Base-by-base conservation (phyloP, 2,329 filamentous ascomycete species). In the Nemania sp. region DNA sequence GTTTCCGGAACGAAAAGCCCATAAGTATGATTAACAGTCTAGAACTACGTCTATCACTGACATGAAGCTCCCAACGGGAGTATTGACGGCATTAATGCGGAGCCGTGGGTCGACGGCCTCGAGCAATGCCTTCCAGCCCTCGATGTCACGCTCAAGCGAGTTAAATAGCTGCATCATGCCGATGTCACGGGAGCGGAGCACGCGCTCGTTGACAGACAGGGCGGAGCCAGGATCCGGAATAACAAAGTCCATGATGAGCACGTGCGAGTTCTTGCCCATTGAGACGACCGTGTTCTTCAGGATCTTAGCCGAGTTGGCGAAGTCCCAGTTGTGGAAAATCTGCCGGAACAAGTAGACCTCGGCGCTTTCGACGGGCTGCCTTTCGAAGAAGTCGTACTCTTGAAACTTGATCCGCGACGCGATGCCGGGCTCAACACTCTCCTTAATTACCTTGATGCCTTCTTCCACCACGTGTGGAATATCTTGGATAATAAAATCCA, bases 311-410 rank as follows among this genome's bases (percentile, higher is more conserved):
- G 64, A 41, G 24, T 62, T 47, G 13, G 35, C 58, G 32, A 56
- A 29, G n/a, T 43, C 49, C 66, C 66, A 69, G 62, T 69, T 58
- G 53, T 69, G 66, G 47, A 69, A 66, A 24, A 69, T 56, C 45
- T 56, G 58, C n/a, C 66, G 53, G 45, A 66, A 69, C 4, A 69
- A 26, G 43, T 69, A 66, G 49, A 63, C 54, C 15, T 69, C 62
- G 15, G 55, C 66, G 10, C 27, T 55, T 35, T 6, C 43, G 3
- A 66, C 47, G 5, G 57, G 59, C 53, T 69, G 66, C 32, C 53
- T 29, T 32, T 60, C 55, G 53, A 68, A 68, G 62, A 68, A 68
- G 32, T 68, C 66, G 32, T 68, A 47, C 27, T 49, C 56, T 35
- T 62, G 55, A 8, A 49, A 60, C 27, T 49, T 7, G 43, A 52